Conservation (phyloP, 805 yeast species). For the Debaryomyces castellii region DNA sequence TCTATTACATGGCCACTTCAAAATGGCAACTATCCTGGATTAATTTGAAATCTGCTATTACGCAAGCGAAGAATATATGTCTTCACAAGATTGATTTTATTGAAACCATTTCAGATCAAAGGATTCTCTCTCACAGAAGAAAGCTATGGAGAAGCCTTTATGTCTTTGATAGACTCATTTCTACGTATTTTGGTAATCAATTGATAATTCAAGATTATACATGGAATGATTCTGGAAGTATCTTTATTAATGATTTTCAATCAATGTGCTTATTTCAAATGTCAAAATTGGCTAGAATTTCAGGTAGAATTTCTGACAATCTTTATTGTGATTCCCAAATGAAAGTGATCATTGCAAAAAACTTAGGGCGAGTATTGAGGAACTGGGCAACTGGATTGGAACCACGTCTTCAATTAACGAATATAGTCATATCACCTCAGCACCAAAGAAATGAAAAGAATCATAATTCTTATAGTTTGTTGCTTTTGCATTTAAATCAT, state of each 20-base stretch:
- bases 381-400: conserved; percentile 33
- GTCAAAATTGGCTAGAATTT: conserved; percentile 24
- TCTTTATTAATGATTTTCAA: conserved; percentile 14
- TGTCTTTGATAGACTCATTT: conserved; percentile 32
- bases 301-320: conserved; percentile 27
- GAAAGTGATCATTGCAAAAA: conserved; percentile 27
- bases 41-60: conserved; percentile 40
- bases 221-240: conserved; percentile 34
- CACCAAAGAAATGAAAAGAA: conserved; percentile 3
- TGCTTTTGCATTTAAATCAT: conserved; percentile 35
- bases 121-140: conserved; percentile 26
- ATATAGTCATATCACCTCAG: not conserved
- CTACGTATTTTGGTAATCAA: conserved; percentile 37
- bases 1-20: conserved; percentile 39
- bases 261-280: conserved; percentile 25
- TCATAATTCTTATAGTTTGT: conserved; percentile 14
- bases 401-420: conserved; percentile 22
- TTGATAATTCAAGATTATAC: conserved; percentile 33
- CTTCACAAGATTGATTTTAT: conserved; percentile 38
- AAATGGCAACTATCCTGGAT: conserved; percentile 45
- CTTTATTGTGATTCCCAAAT: conserved; percentile 32
- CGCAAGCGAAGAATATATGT: conserved; percentile 43
- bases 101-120: conserved; percentile 28
- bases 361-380: conserved; percentile 36
- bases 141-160: conserved; percentile 33